Conservation (phyloP, 2,329 filamentous ascomycete species). For the Ustilaginoidea virens region DNA sequence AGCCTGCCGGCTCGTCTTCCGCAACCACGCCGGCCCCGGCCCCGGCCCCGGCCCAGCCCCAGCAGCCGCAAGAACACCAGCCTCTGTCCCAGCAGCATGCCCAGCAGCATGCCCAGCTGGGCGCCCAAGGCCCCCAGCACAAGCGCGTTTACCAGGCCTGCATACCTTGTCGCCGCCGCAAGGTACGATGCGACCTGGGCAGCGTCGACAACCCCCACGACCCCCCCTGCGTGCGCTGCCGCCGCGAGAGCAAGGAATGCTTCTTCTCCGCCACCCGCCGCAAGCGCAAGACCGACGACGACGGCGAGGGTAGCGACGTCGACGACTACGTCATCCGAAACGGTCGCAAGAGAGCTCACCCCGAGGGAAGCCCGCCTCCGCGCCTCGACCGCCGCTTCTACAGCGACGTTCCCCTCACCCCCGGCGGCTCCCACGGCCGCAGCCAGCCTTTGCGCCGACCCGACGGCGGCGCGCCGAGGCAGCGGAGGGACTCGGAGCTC, state of each 20-base stretch:
- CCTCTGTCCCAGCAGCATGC: slow-evolving; percentile 6
- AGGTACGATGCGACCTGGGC: slow-evolving; percentile 47
- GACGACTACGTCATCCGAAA: slow-evolving; percentile 60
- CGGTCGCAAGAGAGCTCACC: slow-evolving; percentile 51
- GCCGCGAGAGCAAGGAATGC: slow-evolving; percentile 90
- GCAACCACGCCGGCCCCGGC: slow-evolving; percentile 3
- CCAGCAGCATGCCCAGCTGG: slow-evolving; percentile 4
- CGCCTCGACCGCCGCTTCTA: slow-evolving; percentile 28
- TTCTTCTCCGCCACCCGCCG: slow-evolving; percentile 90
- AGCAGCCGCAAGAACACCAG: slow-evolving; percentile 7
- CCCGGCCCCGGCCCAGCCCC: slow-evolving; percentile 5
- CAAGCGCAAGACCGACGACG: slow-evolving; percentile 65
- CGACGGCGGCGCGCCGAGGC: slow-evolving; percentile 18
- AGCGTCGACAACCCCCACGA: slow-evolving; percentile 89
- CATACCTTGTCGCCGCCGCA: slow-evolving; percentile 45
- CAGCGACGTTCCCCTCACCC: slow-evolving; percentile 43
- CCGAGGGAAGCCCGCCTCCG: slow-evolving; percentile 27
- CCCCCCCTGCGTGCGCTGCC: slow-evolving; percentile 84
- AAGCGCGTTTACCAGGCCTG: slow-evolving; percentile 50
- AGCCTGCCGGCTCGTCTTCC: slow-evolving; percentile 3
- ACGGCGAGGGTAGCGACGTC: slow-evolving; percentile 34
- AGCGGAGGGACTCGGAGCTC: slow-evolving; percentile 19
- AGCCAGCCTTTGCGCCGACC: slow-evolving; percentile 52
- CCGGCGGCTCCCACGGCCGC: slow-evolving; percentile 49
- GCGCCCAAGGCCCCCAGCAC: slow-evolving; percentile 20